Conservation (phyloP, 2,329 filamentous ascomycete genomes). For the Aspergillus versicolor region DNA sequence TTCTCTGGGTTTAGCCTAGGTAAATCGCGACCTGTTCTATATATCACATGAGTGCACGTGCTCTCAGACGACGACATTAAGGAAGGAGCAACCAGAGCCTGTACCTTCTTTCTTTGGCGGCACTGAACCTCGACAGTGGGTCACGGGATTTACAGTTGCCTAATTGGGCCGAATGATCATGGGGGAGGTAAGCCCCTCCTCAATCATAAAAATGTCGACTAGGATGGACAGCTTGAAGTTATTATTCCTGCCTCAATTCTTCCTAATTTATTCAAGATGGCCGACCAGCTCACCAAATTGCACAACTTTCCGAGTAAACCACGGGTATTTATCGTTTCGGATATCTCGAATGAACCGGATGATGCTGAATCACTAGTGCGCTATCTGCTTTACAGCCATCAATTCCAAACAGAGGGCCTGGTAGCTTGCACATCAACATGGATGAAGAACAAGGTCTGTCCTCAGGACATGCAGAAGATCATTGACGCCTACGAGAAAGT, state of each 20-base stretch:
- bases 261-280: not conserved
- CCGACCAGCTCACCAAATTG: not conserved
- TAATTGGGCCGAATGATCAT: no score
- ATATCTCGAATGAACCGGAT: slow-evolving; percentile 9
- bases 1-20: not conserved
- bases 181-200: not conserved
- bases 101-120: not conserved
- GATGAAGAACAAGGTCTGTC: slow-evolving; percentile 42
- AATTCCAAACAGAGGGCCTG: slow-evolving; percentile 49
- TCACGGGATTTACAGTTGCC: no score
- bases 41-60: not conserved
- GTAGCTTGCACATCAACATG: slow-evolving; percentile 49
- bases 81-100: not conserved
- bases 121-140: no score
- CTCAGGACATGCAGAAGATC: slow-evolving; percentile 47
- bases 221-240: not conserved
- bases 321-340: slow-evolving; percentile 5
- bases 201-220: not conserved
- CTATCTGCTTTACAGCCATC: slow-evolving; percentile 45
- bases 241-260: not conserved
- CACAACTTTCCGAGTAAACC: slow-evolving; percentile 2
- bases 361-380: slow-evolving; percentile 8
- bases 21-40: not conserved
- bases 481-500: slow-evolving; percentile 46
- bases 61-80: no score